A percentile compares a stretch with the other conserved stretches of the same genome.
Evolutionary conservation across 495 filamentous ascomycete species (phyloP).

Genomic region (Penicillium flavigenum): DNA sequence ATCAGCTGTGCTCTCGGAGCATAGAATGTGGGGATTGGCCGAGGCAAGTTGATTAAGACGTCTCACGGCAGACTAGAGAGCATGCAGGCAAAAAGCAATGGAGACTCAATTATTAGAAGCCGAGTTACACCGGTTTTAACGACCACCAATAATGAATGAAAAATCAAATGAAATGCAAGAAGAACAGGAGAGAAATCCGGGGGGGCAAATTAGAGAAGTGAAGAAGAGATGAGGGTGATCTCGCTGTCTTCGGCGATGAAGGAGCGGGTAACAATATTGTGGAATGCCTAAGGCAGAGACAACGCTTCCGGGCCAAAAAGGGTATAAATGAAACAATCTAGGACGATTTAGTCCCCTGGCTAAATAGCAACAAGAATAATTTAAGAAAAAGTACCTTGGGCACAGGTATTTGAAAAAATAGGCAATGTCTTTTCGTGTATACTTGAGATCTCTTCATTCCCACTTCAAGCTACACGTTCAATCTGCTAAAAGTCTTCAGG

Average conservation of each 20-base stretch:
- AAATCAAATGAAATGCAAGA: neutral
- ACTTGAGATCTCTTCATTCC: slow-evolving; percentile 1
- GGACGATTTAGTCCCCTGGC: neutral
- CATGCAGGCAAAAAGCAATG: slow-evolving; percentile 34
- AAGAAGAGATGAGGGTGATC: slow-evolving; percentile 14
- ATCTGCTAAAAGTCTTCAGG: slow-evolving; percentile 20
- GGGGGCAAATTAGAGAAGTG: slow-evolving; percentile 5
- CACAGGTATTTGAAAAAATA: neutral
- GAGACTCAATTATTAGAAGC: slow-evolving; percentile 18
- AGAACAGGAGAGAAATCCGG: neutral
- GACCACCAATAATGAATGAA: neutral
- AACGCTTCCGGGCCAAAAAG: neutral
- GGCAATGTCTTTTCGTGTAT: neutral
- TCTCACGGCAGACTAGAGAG: slow-evolving; percentile 28
- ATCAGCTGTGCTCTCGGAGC: slow-evolving; percentile 24
- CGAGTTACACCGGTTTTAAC: slow-evolving; percentile 18
- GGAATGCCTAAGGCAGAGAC: neutral
- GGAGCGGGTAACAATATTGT: slow-evolving; percentile 26
- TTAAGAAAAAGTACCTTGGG: neutral
- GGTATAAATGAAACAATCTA: neutral
- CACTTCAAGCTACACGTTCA: slow-evolving; percentile 9
- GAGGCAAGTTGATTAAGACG: slow-evolving; percentile 23
- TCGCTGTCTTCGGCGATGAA: slow-evolving; percentile 31
- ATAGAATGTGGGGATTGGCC: slow-evolving; percentile 35
- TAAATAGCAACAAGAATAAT: neutral